Base-by-base conservation (phyloP, 805 yeast species). In the Candida morakotiae region DNA sequence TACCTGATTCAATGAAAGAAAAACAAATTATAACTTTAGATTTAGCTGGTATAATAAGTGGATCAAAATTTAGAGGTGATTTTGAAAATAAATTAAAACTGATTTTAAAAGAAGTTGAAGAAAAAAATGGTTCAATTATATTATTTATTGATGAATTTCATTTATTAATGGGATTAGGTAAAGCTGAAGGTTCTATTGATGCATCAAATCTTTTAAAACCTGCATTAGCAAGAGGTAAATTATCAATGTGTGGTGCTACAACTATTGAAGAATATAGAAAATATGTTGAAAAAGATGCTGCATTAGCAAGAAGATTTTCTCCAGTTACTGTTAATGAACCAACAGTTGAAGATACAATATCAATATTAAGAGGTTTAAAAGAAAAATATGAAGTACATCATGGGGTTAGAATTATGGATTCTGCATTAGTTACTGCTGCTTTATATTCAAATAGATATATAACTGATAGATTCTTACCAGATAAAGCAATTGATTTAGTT, bases 351-450 rank as follows among this genome's bases (percentile, higher is more conserved):
- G 97, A 91, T 57, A 83, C 97, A 0, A 87, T 91, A 38, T 83
- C 95, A 19, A 91, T 91, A 42, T 67, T 93, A 41, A 77, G 98
- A 54, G 98, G 98, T 3, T 71, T 91, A 52, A 89, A 91, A 57
- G 98, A 91, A 53, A 75, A 84, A 44, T 91, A 91, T 57, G 98
- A 91, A 55, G 96, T 91, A 2, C 98, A 91, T 52, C 98, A 91
- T 53, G 98, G 98, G 64, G 98, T 91, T 6, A 77, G 96, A 45
- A 87, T 91, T 41, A 76, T 91, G 3, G 98, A 91, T 55, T 76
- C 88, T 34, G 96, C 98, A 0, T 69, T 91, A 39, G 97, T 91
- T 2, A 84, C 96, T 0, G 96, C 98, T 9, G 96, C 96, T 0
- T 81, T 86, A 5, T 77, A 89, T 53, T 80, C 94, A 33, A 86